Evolutionary conservation across 2,329 filamentous ascomycete species (phyloP), one percentile per base, ranked within the genome.

Genomic region (Paecilomyces sp.): DNA sequence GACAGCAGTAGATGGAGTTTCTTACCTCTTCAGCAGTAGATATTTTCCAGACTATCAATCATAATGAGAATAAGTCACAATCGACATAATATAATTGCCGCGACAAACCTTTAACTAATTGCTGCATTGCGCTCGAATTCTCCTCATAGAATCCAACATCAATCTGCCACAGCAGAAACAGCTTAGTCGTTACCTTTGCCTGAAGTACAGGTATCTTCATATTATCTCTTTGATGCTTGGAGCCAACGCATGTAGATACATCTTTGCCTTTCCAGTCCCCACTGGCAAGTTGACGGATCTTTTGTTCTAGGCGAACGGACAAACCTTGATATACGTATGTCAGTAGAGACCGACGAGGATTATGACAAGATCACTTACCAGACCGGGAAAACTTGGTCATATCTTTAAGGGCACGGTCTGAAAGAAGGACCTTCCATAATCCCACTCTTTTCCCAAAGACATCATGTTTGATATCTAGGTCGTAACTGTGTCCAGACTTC

Each of bases 91-190:
- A 1, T 12, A 15, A 31, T 33, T 22, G 53, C n/a, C 11, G n/a
- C 22, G n/a, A 18, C 5, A 28, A 57, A 63, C 63, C 59, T 63
- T 66, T 64, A 8, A 65, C 62, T 28, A 63, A 60, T 54, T 68
- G 65, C 53, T 65, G 62, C n/a, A 57, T 50, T 7, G 60, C n/a
- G 55, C 57, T 54, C 6, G 63, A 57, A 22, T 56, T 24, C 7
- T 65, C 62, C 13, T 63, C 60, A 18, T 63, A 62, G 34, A 59
- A 66, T 4, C 62, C 66, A 3, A 64, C 50, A 54, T 68, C 65
- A n/a, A 69, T 52, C 33, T 67, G 66, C 67, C 67, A 68, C 3
- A 68, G 13, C 15, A 69, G 63, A 47, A 52, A 63, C 41, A 63
- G 24, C 41, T 55, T 55, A 53, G 41, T 30, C 41, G 58, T 60